Evolutionary conservation across 1,139 yeast genomes (phyloP).

Genomic region (Blastobotrys capitulatus): DNA sequence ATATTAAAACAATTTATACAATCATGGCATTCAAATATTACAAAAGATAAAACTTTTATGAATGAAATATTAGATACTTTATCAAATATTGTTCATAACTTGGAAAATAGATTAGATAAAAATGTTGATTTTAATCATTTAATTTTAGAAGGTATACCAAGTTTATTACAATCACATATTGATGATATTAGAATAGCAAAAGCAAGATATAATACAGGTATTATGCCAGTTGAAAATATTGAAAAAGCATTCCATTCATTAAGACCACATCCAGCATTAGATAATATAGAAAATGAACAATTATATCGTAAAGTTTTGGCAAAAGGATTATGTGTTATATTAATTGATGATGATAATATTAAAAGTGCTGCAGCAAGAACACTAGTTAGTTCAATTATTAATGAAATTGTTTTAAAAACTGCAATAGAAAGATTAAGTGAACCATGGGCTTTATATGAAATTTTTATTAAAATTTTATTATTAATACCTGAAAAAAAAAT

Average conservation of each 20-base stretch:
- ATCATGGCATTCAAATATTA: slow-evolving; percentile 41
- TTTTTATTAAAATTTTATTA: slow-evolving; percentile 33
- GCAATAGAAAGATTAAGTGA: slow-evolving; percentile 40
- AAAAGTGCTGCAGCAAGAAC: slow-evolving; percentile 37
- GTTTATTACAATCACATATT: slow-evolving; percentile 37
- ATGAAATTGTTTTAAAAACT: slow-evolving; percentile 39
- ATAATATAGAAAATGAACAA: slow-evolving; percentile 21
- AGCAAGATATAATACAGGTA: slow-evolving; percentile 17
- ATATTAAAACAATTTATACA: slow-evolving; percentile 42
- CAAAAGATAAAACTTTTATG: slow-evolving; percentile 39
- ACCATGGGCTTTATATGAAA: slow-evolving; percentile 42
- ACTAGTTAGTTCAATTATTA: slow-evolving; percentile 38
- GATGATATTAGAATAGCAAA: slow-evolving; percentile 26
- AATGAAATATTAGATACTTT: slow-evolving; percentile 34
- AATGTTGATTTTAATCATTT: slow-evolving; percentile 32
- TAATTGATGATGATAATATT: slow-evolving; percentile 41
- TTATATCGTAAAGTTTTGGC: slow-evolving; percentile 35
- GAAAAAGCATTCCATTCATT: slow-evolving; percentile 34
- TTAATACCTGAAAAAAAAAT: neutral
- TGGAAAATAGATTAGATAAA: slow-evolving; percentile 11
- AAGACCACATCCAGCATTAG: slow-evolving; percentile 49
- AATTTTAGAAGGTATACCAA: slow-evolving; percentile 41
- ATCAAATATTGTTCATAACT: slow-evolving; percentile 10
- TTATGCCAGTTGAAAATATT: slow-evolving; percentile 28
- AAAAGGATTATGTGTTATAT: slow-evolving; percentile 31